Percentiles rank a stretch among this genome's conserved stretches.
phyloP scores from a whole-genome alignment of 495 filamentous ascomycete species.

The Bryoglossum gracile region DNA sequence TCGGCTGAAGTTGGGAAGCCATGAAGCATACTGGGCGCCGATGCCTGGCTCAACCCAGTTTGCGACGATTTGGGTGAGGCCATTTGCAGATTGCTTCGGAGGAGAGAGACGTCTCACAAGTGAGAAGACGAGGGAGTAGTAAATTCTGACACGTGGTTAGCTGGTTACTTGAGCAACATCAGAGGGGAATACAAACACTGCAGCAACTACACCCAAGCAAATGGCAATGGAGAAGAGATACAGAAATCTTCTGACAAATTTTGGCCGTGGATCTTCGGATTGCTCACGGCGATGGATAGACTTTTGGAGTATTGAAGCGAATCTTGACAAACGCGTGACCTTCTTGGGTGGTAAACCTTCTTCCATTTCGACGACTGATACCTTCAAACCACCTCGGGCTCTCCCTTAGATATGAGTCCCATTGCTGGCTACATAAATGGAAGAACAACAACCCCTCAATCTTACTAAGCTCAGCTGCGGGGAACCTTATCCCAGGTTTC shows the following conservation, averaged over 20 bases:
- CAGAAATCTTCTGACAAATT: conserved; percentile 1
- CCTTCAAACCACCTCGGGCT: too few species aligned
- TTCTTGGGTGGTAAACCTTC: neutral
- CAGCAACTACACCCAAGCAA: neutral
- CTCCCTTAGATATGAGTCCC: neutral
- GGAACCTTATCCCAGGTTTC: too few species aligned
- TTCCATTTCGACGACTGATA: conserved; percentile 2
- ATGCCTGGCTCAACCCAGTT: conserved; percentile 12
- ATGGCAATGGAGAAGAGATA: conserved; percentile 4
- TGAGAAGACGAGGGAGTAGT: conserved; percentile 9
- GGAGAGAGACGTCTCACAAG: conserved; percentile 8
- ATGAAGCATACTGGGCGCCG: conserved; percentile 7
- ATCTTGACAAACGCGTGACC: neutral
- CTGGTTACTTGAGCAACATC: neutral
- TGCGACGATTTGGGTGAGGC: conserved; percentile 9
- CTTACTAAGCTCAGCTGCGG: too few species aligned
- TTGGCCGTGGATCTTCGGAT: conserved; percentile 7
- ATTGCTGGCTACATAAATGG: neutral
- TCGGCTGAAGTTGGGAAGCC: conserved; percentile 19
- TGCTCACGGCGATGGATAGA: conserved; percentile 1
- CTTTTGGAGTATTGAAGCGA: conserved; percentile 1
- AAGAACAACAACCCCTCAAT: neutral
- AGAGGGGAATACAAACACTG: conserved; percentile 1
- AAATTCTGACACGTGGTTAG: conserved; percentile 4
- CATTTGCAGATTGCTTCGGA: neutral